Conservation (phyloP, 768 basidiomycete species). For the Phaffia australis region DNA sequence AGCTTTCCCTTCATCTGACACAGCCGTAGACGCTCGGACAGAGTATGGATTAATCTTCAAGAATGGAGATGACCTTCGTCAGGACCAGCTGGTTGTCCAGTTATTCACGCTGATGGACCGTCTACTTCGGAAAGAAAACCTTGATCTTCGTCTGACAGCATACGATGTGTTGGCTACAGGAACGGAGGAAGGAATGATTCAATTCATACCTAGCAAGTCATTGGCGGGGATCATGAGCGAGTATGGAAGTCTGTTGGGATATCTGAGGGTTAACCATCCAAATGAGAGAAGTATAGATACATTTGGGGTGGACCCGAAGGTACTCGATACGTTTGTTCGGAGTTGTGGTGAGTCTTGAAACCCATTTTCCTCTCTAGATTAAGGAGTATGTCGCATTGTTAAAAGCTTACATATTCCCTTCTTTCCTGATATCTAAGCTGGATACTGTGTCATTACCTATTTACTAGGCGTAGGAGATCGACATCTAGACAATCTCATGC, state of each 20-base stretch:
- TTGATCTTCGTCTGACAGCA: conserved; percentile 81
- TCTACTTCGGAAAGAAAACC: conserved; percentile 80
- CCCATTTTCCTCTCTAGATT: conserved; percentile 22
- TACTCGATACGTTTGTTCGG: conserved; percentile 90
- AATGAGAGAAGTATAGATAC: conserved; percentile 87
- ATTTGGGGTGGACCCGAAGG: conserved; percentile 83
- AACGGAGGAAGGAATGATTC: conserved; percentile 82
- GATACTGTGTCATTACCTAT: conserved; percentile 96
- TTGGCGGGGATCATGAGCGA: conserved; percentile 91
- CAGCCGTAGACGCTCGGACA: conserved; percentile 38
- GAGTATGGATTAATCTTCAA: conserved; percentile 97
- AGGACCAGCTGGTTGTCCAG: conserved; percentile 96
- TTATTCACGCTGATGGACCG: conserved; percentile 98
- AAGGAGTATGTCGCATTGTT: not conserved
- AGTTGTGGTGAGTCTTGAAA: conserved; percentile 69
- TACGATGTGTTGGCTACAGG: conserved; percentile 92
- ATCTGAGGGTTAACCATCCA: conserved; percentile 70
- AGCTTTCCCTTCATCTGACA: not conserved
- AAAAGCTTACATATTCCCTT: conserved; percentile 12
- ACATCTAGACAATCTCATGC: conserved; percentile 85
- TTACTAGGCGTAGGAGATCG: conserved; percentile 92
- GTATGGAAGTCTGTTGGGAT: conserved; percentile 57
- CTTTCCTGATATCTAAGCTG: conserved; percentile 48
- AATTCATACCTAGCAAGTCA: conserved; percentile 91
- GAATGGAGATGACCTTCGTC: conserved; percentile 95